A percentile compares a stretch with the other conserved stretches of the same genome.
These are phyloP conservation scores for Boletus reticulatus DNA, from an alignment of 768 basidiomycete species.

Conservation along the genomic window DNA sequence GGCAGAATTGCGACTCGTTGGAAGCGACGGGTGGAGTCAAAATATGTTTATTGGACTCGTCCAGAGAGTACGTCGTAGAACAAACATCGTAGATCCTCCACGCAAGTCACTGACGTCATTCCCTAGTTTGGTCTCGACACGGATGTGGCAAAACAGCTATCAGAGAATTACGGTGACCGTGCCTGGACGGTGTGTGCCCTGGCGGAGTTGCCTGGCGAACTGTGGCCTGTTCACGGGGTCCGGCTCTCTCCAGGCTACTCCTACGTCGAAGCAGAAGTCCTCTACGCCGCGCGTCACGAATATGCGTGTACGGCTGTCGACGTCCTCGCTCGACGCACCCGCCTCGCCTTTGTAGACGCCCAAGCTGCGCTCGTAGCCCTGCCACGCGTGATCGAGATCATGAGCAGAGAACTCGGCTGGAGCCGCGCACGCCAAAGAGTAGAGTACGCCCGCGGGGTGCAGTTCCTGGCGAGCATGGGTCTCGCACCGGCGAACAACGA, in stretches of 20 bases:
- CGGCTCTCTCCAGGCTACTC: conserved; percentile 72
- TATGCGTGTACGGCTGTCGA: conserved; percentile 92
- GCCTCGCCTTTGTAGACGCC: conserved; percentile 92
- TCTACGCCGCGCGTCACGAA: conserved; percentile 85
- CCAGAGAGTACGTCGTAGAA: conserved; percentile 62
- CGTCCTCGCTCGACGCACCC: conserved; percentile 87
- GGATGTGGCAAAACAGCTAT: conserved; percentile 89
- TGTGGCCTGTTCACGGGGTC: conserved; percentile 86
- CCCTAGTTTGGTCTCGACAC: conserved; percentile 82
- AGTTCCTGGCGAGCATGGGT: conserved; percentile 85
- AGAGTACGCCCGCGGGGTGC: conserved; percentile 58
- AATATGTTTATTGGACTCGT: conserved; percentile 98
- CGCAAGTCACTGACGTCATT: not conserved
- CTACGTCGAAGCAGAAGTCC: conserved; percentile 92
- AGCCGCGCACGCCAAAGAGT: conserved; percentile 48
- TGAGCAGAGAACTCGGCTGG: conserved; percentile 87
- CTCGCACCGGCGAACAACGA: conserved; percentile 45
- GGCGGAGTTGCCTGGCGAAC: conserved; percentile 69
- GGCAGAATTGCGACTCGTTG: conserved; percentile 76
- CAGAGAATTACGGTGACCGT: conserved; percentile 94
- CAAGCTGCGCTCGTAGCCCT: conserved; percentile 82
- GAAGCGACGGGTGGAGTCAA: conserved; percentile 90
- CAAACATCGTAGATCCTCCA: not conserved
- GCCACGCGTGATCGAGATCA: conserved; percentile 86
- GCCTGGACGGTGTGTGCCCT: conserved; percentile 92